Base-by-base conservation (phyloP, 257 asterid species). In the Nicotiana sylvestris region DNA sequence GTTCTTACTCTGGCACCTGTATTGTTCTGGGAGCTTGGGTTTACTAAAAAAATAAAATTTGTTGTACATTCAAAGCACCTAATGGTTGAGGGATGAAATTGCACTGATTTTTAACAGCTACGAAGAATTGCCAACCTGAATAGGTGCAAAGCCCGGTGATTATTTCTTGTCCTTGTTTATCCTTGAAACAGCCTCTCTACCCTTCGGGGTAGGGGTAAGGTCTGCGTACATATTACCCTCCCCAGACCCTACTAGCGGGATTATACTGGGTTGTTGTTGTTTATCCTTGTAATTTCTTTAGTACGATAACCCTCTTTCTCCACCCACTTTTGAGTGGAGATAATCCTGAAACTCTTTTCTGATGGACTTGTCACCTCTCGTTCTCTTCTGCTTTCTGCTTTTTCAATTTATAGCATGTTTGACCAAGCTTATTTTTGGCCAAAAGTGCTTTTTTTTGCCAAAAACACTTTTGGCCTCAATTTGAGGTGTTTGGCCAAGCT, bases 71-170 rank as follows among this genome's bases (percentile, higher is more conserved):
- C 21, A 46, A 25, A 70, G 15, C 32, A 21, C 37, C 60, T 43
- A 72, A 72, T 72, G 60, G 60, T 43, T n/a, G 49, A 69, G 33
- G 37, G 60, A 72, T 72, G 60, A 72, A 27, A 72, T 72, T 39
- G 35, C 21, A 6, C 46, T 76, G 64, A 76, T 76, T 76, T 32
- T 49, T 74, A 12, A 16, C 79, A 72, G 39, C 49, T 49, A 70
- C 39, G 29, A 49, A 25, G 51, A 74, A 74, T 43, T 51, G 64
- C 29, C 27, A 51, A 27, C 46, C 43, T 51, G 16, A 51, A 51
- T 51, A 76, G 80, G n/a, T 76, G 80, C 80, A 51, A 49, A 49
- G 80, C 46, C 80, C 46, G 27, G 33, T 76, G 27, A 15, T 76
- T 74, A 49, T 76, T 4, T 76, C 43, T 51, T 13, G 16, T 49